These are phyloP conservation scores for Carex cristatella DNA, from an alignment of 176 grass and related monocot genomes.

Conservation along the genomic window DNA sequence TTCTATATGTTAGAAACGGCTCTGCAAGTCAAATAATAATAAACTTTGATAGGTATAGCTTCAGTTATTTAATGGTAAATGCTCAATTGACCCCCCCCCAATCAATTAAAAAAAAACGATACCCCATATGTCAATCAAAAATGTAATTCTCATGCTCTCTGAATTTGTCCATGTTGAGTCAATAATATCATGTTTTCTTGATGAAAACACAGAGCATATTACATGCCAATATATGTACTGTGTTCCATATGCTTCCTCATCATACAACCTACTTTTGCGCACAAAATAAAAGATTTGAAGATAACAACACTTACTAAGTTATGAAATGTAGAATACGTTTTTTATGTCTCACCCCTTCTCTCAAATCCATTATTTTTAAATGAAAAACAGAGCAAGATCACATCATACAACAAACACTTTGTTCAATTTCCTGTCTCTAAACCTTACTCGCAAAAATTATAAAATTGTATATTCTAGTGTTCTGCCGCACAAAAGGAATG, in stretches of 20 bases:
- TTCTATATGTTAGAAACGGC: conserved; percentile 13
- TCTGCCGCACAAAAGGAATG: neutral
- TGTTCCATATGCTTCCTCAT: neutral
- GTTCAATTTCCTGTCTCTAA: neutral
- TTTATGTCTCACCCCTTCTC: neutral
- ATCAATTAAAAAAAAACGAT: neutral
- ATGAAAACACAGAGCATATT: neutral
- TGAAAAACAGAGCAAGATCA: neutral
- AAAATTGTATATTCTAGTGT: neutral
- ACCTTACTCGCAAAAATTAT: neutral
- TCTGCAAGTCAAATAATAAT: neutral
- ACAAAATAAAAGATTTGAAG: neutral
- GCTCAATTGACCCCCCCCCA: neutral
- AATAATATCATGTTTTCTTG: neutral
- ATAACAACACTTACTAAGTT: neutral
- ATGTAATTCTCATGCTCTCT: neutral
- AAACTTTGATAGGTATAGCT: neutral
- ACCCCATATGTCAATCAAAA: neutral
- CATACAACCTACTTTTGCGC: neutral
- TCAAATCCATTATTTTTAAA: neutral
- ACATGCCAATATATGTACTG: neutral
- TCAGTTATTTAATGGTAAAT: neutral
- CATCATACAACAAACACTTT: neutral
- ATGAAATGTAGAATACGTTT: neutral
- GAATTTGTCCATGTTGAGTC: neutral